Percentiles rank a stretch among this genome's conserved stretches.
These are phyloP conservation scores for Gastrodia elata DNA, from an alignment of 106 monocot species.

Conservation along the genomic window DNA sequence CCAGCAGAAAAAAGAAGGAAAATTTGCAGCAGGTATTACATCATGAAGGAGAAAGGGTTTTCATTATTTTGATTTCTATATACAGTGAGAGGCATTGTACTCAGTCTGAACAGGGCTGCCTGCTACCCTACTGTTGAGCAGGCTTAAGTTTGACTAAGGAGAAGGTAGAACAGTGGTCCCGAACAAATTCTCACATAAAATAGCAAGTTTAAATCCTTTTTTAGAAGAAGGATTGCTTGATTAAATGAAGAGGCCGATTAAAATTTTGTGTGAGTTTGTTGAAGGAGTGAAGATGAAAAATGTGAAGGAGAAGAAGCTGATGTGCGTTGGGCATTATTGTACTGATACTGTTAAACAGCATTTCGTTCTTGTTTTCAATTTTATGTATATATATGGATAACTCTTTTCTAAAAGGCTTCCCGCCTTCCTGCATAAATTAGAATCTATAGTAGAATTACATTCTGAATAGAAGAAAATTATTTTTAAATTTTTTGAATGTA, in stretches of 20 bases:
- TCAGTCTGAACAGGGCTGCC: neutral
- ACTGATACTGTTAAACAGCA: too few species aligned
- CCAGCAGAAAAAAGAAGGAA: conserved; percentile 61
- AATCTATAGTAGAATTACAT: too few species aligned
- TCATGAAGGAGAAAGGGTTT: conserved; percentile 12
- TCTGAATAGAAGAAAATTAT: too few species aligned
- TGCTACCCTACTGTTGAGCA: neutral
- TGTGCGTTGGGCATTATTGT: too few species aligned
- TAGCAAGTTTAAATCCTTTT: neutral
- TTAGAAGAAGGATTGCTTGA: too few species aligned
- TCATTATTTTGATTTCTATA: neutral
- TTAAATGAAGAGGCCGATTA: neutral
- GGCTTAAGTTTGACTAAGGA: conserved; percentile 14
- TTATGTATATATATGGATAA: too few species aligned
- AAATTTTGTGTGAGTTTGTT: neutral
- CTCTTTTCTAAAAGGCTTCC: too few species aligned
- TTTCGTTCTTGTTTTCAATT: too few species aligned
- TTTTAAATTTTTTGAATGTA: too few species aligned
- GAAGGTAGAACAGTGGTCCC: neutral
- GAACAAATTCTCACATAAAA: neutral
- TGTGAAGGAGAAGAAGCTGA: neutral
- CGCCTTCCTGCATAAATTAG: too few species aligned
- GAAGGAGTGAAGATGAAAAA: neutral
- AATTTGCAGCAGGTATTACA: conserved; percentile 25
- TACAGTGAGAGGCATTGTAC: neutral